Base-by-base conservation (phyloP, 2,329 filamentous ascomycete genomes). In the Rhynchosporium agropyri region DNA sequence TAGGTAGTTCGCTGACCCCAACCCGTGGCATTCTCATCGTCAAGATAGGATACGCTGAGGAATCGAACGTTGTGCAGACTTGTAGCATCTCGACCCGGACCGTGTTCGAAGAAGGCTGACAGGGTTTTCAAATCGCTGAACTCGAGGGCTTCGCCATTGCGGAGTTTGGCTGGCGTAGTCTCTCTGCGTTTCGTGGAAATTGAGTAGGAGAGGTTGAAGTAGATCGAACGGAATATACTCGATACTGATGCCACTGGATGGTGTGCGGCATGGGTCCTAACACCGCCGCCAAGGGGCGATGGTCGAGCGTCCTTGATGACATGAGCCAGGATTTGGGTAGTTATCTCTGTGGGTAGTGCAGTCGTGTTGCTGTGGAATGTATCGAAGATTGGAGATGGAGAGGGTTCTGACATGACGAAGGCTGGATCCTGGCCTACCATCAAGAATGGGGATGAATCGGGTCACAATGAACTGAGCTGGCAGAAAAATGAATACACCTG, bases 311-410 rank as follows among this genome's bases (percentile, higher is more conserved):
- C 42, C 42, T 9, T 15, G 4, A 43, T 15, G 3, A 43, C 4
- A 20, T 20, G 20, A 20, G 20, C 20, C 0, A 20, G 20, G 46
- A 64, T 64, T 36, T 66, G 53, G 26, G 62, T 55, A 50, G 58
- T 62, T 38, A 66, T 62, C 64, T 66, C 58, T 40, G 53, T 28
- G 45, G 59, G 62, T 62, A 66, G 6, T 46, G 31, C 46, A 50
- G 49, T 66, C 48, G 55, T 64, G 57, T 49, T 61, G 33, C 57
- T 58, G 29, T 61, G 57, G 53, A 65, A 65, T 40, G 2, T 40
- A 40, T 40, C 12, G 36, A 40, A 40, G 36, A 12, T 40, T 40
- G 1, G 36, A 2, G 36, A 7, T 40, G 2, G 7, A 12, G 36
- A 40, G 36, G 2, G 2, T 7, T 7, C 36, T 7, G 36, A 7